Base-by-base conservation (phyloP, 768 basidiomycete species). In the Russula foetens region DNA sequence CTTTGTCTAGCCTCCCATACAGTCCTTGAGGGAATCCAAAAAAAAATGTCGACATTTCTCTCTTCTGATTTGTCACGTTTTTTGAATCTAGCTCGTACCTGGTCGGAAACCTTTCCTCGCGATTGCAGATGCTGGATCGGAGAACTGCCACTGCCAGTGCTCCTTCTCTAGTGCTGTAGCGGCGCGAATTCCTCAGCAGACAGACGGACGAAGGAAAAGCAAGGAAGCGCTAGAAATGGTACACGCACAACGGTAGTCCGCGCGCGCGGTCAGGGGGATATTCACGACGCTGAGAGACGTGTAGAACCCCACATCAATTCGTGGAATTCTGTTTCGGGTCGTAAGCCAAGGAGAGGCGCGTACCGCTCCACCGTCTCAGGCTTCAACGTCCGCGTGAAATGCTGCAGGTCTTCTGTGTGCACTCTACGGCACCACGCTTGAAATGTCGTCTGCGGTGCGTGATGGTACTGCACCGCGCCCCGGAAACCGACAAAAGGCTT, bases 231-330 rank as follows among this genome's bases (percentile, higher is more conserved):
- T 7, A 12, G 14, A 35, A 33, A 26, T 15, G 12, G 47, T 21
- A 7, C 29, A 65, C 75, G 28, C 65, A 88, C 88, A 68, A 59
- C 81, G 76, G 68, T 86, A 89, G 68, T 90, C 86, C n/a, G 87
- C 86, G 19, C 75, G 73, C 2, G 80, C 64, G 3, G 62, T 45
- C 47, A 90, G 53, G 0, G 86, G 85, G 51, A 92, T 81, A 41
- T 76, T 75, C 19, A 86, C 69, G 3, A 88, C 78, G 6, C 88
- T 90, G 56, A 3, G 26, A 31, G 9, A 15, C 4, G 21, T 11
- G 21, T 0, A 24, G 23, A 24, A 15, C 15, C 3, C 12, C 55
- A 39, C 11, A 29, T 19, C 21, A 4, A 33, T 58, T 29, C 43
- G 28, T 12, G 21, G n/a, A n/a, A n/a, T 14, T 2, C 17, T 12